A percentile compares a stretch with the other conserved stretches of the same genome.
Conservation (phyloP, 2,329 filamentous ascomycete species). For the Intubia oerlemansii region DNA sequence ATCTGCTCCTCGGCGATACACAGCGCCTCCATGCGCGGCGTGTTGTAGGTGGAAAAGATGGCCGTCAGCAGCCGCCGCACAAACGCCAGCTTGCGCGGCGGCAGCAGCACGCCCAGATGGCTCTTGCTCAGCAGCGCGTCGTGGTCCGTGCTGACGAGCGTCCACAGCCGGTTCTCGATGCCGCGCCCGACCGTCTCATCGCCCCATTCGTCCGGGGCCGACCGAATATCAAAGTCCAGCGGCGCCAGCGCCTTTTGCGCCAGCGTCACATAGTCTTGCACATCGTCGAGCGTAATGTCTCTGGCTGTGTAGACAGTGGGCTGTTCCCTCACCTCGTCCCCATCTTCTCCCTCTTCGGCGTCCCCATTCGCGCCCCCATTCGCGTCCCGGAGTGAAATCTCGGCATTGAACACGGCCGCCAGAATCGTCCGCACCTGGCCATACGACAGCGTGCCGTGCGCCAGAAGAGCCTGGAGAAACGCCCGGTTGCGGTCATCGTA, state of each 20-base stretch:
- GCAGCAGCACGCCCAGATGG: conserved; percentile 66
- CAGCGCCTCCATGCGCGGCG: conserved; percentile 58
- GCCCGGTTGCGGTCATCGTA: conserved; percentile 54
- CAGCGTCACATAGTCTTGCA: conserved; percentile 45
- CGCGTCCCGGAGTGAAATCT: too few relatives aligned
- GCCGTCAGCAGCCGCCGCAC: conserved; percentile 71
- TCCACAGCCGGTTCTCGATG: conserved; percentile 37
- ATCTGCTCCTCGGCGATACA: conserved; percentile 65
- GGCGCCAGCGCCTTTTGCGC: conserved; percentile 53
- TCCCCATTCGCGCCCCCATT: too few relatives aligned
- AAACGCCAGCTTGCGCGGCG: conserved; percentile 70
- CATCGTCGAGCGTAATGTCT: conserved; percentile 45
- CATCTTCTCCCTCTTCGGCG: too few relatives aligned
- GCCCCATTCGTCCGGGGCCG: conserved; percentile 39
- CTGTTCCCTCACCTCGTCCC: too few relatives aligned
- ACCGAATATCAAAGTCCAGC: conserved; percentile 78
- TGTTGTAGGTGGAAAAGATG: conserved; percentile 86
- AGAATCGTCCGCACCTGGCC: conserved; percentile 53
- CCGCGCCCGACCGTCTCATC: background rate
- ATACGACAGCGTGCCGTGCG: conserved; percentile 56
- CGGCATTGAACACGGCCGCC: conserved; percentile 48
- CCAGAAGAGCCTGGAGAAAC: conserved; percentile 76
- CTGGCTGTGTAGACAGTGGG: conserved; percentile 48
- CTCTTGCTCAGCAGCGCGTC: conserved; percentile 73
- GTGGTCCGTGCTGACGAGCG: conserved; percentile 70